Conservation (phyloP, 176 grass and related monocot species). For the Rhynchospora breviuscula region DNA sequence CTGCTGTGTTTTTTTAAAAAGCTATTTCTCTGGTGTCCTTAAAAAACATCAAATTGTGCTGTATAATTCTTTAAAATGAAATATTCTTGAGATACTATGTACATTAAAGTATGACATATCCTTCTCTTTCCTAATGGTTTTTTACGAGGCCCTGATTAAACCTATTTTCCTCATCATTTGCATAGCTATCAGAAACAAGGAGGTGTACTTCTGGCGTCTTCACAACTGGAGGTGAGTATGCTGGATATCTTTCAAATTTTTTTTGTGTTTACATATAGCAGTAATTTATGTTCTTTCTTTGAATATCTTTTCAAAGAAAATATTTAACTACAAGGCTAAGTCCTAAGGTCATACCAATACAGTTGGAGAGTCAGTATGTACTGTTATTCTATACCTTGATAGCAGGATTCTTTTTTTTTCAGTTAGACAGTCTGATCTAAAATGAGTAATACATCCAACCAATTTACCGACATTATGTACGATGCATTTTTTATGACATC, state of each 20-base stretch:
- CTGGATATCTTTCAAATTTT: neutral
- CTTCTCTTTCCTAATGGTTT: neutral
- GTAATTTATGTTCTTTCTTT: neutral
- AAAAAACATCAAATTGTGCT: neutral
- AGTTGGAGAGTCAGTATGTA: neutral
- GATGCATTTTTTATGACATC: no score
- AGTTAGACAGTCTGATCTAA: no score
- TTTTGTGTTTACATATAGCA: neutral
- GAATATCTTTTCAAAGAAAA: neutral
- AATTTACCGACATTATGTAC: no score
- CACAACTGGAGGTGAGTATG: neutral
- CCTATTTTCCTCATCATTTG: neutral
- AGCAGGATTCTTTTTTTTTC: no score
- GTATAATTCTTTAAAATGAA: neutral
- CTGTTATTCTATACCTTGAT: no score
- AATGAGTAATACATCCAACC: no score
- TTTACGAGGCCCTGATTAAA: neutral
- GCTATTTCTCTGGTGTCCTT: neutral
- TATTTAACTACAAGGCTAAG: neutral
- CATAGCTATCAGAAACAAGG: neutral
- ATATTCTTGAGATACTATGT: neutral
- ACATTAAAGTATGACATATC: neutral
- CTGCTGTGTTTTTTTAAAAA: no score
- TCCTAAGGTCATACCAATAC: neutral
- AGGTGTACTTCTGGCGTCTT: neutral